Conservation (phyloP, 129 eudicot species). For the Escallonia herrerae region DNA sequence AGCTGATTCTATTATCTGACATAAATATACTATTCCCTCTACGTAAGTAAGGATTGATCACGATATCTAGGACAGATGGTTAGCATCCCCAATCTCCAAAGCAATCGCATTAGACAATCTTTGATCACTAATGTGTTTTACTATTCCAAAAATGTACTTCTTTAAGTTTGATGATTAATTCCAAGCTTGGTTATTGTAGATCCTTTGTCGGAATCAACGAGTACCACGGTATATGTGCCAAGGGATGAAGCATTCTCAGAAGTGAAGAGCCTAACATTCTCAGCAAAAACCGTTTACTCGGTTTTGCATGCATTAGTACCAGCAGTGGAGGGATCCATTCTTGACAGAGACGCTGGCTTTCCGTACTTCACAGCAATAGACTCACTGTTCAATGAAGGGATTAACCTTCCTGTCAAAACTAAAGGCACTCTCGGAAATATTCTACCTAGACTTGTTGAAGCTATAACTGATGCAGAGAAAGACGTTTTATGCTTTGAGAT, state of each 20-base stretch:
- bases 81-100: too few species aligned
- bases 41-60: too few species aligned
- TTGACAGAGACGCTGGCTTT: slow-evolving; percentile 44
- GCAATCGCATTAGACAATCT: too few species aligned
- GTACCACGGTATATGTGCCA: slow-evolving; percentile 52
- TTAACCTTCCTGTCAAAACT: slow-evolving; percentile 26
- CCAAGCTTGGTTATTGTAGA: slow-evolving; percentile 13
- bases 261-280: slow-evolving; percentile 49
- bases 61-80: too few species aligned
- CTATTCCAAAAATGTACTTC: too few species aligned
- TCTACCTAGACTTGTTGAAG: slow-evolving; percentile 53
- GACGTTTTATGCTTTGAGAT: slow-evolving; percentile 54
- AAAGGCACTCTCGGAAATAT: slow-evolving; percentile 18
- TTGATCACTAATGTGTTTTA: too few species aligned
- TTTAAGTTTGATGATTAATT: background rate
- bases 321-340: slow-evolving; percentile 22
- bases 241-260: slow-evolving; percentile 85
- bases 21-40: too few species aligned
- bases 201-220: slow-evolving; percentile 47
- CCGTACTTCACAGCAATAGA: slow-evolving; percentile 70
- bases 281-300: slow-evolving; percentile 45
- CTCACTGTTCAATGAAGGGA: slow-evolving; percentile 49
- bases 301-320: slow-evolving; percentile 67
- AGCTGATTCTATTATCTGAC: too few species aligned
- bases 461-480: slow-evolving; percentile 19